Conservation (phyloP, 2,329 filamentous ascomycete genomes). For the Penicillium rolfsii region DNA sequence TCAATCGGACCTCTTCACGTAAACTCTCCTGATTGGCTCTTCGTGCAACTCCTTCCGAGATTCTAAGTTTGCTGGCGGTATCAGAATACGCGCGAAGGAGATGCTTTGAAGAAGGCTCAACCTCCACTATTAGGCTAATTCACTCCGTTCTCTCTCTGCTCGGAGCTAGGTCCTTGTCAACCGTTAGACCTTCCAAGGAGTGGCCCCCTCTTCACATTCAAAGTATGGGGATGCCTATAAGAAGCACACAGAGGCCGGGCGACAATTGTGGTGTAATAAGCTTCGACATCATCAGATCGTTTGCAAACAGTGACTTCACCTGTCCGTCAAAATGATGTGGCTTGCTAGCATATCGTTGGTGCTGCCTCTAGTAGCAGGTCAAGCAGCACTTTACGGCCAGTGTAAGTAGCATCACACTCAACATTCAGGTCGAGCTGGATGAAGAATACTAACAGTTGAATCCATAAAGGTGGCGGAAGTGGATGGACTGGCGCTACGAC, state of each 20-base stretch:
- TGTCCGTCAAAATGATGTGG: slow-evolving; percentile 1
- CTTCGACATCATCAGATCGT: not conserved
- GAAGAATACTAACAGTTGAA: not conserved
- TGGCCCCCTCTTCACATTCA: not conserved
- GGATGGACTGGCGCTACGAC: slow-evolving; percentile 7
- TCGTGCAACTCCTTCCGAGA: not conserved
- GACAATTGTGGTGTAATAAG: not conserved
- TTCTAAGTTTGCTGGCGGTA: not conserved
- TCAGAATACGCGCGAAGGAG: not conserved
- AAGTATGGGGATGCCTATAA: not conserved
- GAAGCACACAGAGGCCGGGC: not conserved
- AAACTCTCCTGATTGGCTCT: not conserved
- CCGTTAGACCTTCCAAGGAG: not conserved
- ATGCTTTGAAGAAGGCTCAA: not conserved
- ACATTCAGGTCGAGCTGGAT: not conserved
- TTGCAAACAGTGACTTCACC: not conserved
- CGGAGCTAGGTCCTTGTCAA: not conserved
- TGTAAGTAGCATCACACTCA: not conserved
- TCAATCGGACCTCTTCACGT: too few species aligned
- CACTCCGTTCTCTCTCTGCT: not conserved
- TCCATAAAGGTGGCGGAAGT: slow-evolving; percentile 2
- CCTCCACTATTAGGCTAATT: slow-evolving; percentile 2
- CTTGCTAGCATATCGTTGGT: slow-evolving; percentile 1
- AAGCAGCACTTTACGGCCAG: slow-evolving; percentile 7
- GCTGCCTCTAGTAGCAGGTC: slow-evolving; percentile 1